Evolutionary conservation across 2,329 filamentous ascomycete species (phyloP).

Genomic region (Arthrobotrys entomopaga): DNA sequence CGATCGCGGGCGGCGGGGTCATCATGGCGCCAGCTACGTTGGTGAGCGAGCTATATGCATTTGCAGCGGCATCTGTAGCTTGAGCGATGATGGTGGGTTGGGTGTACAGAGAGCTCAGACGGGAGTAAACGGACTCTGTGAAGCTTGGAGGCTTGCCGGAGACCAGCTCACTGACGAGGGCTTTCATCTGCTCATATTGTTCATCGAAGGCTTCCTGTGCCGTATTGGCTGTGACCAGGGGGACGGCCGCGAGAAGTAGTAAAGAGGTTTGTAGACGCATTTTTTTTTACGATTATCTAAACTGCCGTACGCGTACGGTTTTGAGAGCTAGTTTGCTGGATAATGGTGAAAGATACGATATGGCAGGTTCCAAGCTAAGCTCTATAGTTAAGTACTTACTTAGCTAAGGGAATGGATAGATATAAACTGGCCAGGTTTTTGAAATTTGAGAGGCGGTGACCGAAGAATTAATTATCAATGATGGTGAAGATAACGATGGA

Average conservation of each 20-base stretch:
- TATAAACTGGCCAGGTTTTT: not conserved
- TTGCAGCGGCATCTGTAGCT: slow-evolving; percentile 58
- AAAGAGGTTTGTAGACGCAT: slow-evolving; percentile 40
- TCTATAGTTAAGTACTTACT: not conserved
- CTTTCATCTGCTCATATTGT: slow-evolving; percentile 75
- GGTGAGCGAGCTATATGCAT: slow-evolving; percentile 64
- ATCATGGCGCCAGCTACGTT: slow-evolving; percentile 66
- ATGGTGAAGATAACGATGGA: not conserved
- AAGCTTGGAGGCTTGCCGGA: slow-evolving; percentile 81
- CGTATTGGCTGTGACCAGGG: slow-evolving; percentile 32
- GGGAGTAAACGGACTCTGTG: slow-evolving; percentile 79
- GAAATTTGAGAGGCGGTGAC: not conserved
- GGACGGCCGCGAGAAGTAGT: slow-evolving; percentile 39
- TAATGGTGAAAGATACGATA: too few species aligned
- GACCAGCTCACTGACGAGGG: slow-evolving; percentile 79
- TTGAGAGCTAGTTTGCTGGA: too few species aligned
- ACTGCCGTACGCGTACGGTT: too few species aligned
- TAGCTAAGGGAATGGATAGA: not conserved
- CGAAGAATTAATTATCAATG: not conserved
- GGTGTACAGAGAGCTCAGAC: slow-evolving; percentile 76
- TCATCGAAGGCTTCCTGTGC: slow-evolving; percentile 40
- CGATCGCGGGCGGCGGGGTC: slow-evolving; percentile 69
- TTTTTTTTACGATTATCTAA: slow-evolving; percentile 14
- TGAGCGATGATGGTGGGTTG: slow-evolving; percentile 67
- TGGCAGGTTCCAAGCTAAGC: too few species aligned